Base-by-base conservation (phyloP, 225 moss, liverwort and hornwort genomes). In the Bryoerythrophyllum caledonicum region DNA sequence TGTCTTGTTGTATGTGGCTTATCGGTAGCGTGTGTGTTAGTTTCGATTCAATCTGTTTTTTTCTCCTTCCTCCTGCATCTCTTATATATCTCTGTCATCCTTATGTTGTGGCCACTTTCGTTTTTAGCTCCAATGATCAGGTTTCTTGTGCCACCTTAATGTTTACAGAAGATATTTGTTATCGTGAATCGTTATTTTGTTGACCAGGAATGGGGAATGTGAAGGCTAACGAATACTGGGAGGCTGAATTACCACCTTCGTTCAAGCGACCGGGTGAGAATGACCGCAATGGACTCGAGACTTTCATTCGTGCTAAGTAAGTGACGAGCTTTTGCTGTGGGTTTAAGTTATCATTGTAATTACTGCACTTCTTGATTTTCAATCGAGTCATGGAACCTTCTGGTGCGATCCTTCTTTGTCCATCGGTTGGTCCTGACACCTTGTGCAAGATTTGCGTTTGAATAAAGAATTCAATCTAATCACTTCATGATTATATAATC, bases 281-380 rank as follows among this genome's bases (percentile, higher is more conserved):
- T 81, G 95, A 99, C 76, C 93, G 93, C 49, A 19, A 77, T 70
- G 99, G 93, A 40, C 91, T 99, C 44, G 99, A 99, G 83, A 66
- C 88, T 66, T 99, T 95, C 74, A 99, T 99, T 76, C 99, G 95
- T 60, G 66, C 94, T 23, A 99, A 99, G 93, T 93, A 84, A 84
- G 93, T 68, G 12, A 20, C 43, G 66, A 26, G 40, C 48, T 73
- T n/a, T 38, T 46, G 10, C 38, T 21, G 46, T 76, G 67, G 21
- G 23, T 72, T 51, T 58, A 25, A 61, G 30, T 27, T 49, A 23
- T 61, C 65, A 24, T 20, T 14, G 1, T 32, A 43, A 52, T 17
- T 34, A 3, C 37, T 19, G 28, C 65, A 34, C 17, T 52, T 24
- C 17, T 56, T 74, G 55, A 55, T 2, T 60, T 65, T 30, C 8